A percentile compares a stretch with the other conserved stretches of the same genome.
These are phyloP conservation scores for Rubus parviflorus DNA, from an alignment of 306 rosid species.

Conservation along the genomic window DNA sequence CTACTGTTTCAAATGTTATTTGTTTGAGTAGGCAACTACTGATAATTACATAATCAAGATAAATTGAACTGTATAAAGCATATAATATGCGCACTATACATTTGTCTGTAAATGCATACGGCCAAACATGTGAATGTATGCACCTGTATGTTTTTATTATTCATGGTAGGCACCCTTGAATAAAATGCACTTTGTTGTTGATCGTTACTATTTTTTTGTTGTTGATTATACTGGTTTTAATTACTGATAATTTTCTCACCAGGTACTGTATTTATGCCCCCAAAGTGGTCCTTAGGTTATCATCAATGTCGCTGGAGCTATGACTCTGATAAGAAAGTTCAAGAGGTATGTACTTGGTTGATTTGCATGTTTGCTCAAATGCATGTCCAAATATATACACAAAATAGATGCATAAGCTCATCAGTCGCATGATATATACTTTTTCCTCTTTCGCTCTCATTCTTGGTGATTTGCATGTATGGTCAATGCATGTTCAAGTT, in stretches of 20 bases:
- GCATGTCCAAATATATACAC: constrained; percentile 1
- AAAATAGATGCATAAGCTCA: background rate
- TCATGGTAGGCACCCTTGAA: background rate
- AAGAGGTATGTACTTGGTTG: constrained; percentile 48
- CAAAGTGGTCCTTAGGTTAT: constrained; percentile 94
- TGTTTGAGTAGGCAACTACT: background rate
- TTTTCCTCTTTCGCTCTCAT: background rate
- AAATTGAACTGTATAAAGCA: background rate
- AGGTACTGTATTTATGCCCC: constrained; percentile 90
- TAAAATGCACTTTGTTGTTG: background rate
- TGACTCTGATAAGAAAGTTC: constrained; percentile 66
- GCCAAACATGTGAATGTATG: background rate
- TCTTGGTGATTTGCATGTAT: background rate
- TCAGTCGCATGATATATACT: background rate
- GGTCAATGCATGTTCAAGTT: constrained; percentile 1
- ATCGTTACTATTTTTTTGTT: background rate
- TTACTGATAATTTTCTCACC: constrained; percentile 17
- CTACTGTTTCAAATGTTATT: background rate
- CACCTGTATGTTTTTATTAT: background rate
- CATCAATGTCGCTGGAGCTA: constrained; percentile 95
- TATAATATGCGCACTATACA: background rate
- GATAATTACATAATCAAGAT: background rate
- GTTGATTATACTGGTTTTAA: constrained; percentile 6
- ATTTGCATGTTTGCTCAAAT: background rate
- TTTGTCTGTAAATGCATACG: background rate